Evolutionary conservation across 306 rosid species (phyloP).

Genomic region (Astragalus glycyphyllos): DNA sequence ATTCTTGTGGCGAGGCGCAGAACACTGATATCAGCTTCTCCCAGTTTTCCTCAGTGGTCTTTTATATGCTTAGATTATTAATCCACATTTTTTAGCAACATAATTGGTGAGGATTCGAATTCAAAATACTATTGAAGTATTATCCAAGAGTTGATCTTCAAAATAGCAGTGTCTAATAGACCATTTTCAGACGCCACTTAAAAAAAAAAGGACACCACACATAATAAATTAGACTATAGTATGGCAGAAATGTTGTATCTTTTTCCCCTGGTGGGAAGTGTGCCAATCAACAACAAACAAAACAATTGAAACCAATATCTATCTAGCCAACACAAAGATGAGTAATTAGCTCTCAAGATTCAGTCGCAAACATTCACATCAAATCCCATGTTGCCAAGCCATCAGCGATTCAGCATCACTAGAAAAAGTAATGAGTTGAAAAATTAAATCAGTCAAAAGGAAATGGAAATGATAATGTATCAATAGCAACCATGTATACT

Average conservation of each 20-base stretch:
- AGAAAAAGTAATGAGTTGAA: neutral
- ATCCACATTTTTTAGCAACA: neutral
- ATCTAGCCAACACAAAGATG: conserved; percentile 52
- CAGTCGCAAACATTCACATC: conserved; percentile 45
- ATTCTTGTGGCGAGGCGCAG: neutral
- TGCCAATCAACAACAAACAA: conserved; percentile 39
- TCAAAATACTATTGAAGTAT: conserved; percentile 4
- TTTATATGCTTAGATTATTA: neutral
- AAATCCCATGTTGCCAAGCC: conserved; percentile 37
- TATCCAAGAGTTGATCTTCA: conserved; percentile 7
- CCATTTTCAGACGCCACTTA: conserved; percentile 49
- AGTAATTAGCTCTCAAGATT: conserved; percentile 44
- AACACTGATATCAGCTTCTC: neutral
- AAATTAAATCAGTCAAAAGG: conserved; percentile 29
- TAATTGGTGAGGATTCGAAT: neutral
- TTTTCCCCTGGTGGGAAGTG: conserved; percentile 48
- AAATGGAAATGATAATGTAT: conserved; percentile 6
- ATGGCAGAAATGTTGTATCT: conserved; percentile 44
- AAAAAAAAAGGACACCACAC: conserved; percentile 46
- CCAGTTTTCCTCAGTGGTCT: neutral
- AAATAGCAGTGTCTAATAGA: conserved; percentile 38
- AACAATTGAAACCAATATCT: conserved; percentile 54
- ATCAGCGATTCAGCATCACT: conserved; percentile 69
- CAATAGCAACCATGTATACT: neutral
- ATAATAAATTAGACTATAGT: conserved; percentile 52